Conservation (phyloP, 2,329 filamentous ascomycete species). For the Aspergillus sp. region DNA sequence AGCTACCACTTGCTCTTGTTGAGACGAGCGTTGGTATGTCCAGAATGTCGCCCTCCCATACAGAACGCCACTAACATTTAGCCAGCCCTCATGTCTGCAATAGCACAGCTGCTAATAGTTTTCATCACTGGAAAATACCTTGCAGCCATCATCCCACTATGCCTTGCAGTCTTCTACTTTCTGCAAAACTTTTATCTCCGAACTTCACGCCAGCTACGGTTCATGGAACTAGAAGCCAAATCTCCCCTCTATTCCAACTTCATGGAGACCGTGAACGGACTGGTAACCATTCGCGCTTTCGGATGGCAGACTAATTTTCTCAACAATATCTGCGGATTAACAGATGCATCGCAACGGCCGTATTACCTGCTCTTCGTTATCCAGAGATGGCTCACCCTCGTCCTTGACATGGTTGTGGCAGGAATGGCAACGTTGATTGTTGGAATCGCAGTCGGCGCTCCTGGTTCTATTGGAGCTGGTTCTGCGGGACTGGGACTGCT, state of each 20-base stretch:
- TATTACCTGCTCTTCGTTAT: constrained; percentile 49
- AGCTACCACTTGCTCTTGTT: constrained; percentile 15
- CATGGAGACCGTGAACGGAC: constrained; percentile 51
- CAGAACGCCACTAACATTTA: background rate
- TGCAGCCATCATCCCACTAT: constrained; percentile 41
- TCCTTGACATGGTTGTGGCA: constrained; percentile 47
- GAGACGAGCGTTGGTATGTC: constrained; percentile 2
- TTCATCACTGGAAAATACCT: constrained; percentile 6
- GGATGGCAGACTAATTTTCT: constrained; percentile 48
- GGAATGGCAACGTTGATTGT: constrained; percentile 46
- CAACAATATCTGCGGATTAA: constrained; percentile 37
- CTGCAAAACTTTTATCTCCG: constrained; percentile 59
- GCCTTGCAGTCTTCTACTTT: constrained; percentile 46
- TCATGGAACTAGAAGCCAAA: constrained; percentile 57
- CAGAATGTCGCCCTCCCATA: too few relatives aligned
- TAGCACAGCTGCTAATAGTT: constrained; percentile 5
- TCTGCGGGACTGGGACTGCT: constrained; percentile 50
- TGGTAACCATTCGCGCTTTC: constrained; percentile 54
- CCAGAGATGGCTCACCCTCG: constrained; percentile 46
- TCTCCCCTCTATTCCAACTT: constrained; percentile 55
- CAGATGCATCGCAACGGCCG: constrained; percentile 47
- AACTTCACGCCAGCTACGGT: constrained; percentile 52
- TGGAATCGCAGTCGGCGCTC: constrained; percentile 42
- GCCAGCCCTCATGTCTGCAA: constrained; percentile 2
- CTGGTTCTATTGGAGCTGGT: constrained; percentile 41